phyloP scores from a whole-genome alignment of 2,329 filamentous ascomycete species.

The Botrytis cinerea region DNA sequence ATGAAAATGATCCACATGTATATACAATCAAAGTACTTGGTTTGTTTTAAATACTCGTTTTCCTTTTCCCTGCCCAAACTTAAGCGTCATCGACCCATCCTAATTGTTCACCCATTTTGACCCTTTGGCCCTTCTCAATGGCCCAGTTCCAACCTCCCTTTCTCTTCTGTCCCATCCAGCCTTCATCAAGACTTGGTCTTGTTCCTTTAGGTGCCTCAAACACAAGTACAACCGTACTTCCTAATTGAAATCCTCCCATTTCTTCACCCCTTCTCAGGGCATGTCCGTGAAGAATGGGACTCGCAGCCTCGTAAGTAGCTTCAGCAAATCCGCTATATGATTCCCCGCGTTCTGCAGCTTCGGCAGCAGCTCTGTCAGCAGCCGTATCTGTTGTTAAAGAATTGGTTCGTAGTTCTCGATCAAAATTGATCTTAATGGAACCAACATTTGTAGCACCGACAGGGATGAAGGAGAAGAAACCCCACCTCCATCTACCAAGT shows the following conservation, averaged over 20 bases:
- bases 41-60: not conserved
- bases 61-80: slow-evolving; percentile 19
- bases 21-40: not conserved
- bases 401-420: slow-evolving; percentile 90
- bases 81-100: slow-evolving; percentile 66
- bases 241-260: slow-evolving; percentile 97
- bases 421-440: slow-evolving; percentile 96
- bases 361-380: slow-evolving; percentile 81
- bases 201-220: slow-evolving; percentile 83
- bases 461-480: slow-evolving; percentile 94
- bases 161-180: slow-evolving; percentile 55
- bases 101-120: slow-evolving; percentile 86
- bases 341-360: slow-evolving; percentile 74
- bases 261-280: slow-evolving; percentile 86
- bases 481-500: slow-evolving; percentile 91
- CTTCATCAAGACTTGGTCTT: slow-evolving; percentile 58
- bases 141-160: slow-evolving; percentile 80
- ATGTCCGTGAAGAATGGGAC: slow-evolving; percentile 76
- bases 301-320: slow-evolving; percentile 81
- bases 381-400: slow-evolving; percentile 88
- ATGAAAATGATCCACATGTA: not conserved
- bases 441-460: slow-evolving; percentile 98
- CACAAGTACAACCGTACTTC: slow-evolving; percentile 91
- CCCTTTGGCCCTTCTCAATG: slow-evolving; percentile 81
- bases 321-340: slow-evolving; percentile 89